Evolutionary conservation across 1,139 yeast genomes (phyloP), one percentile per base, ranked within the genome.

Genomic region (Pichia sp.): DNA sequence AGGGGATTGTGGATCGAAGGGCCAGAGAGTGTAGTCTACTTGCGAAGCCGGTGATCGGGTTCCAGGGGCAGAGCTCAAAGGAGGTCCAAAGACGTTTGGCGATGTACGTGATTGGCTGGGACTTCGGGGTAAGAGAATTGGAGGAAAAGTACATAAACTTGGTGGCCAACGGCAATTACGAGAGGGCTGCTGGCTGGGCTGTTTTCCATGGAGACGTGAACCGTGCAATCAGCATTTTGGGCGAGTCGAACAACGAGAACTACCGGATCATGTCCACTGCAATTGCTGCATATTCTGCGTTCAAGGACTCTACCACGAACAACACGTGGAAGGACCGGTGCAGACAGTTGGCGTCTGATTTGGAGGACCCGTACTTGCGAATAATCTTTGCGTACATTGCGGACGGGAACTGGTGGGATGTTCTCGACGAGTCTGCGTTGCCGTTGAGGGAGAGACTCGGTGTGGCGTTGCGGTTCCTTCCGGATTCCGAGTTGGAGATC

Each of bases 111-210:
- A 85, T 93, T 16, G 98, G 98, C 0, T 92, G 97, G 96, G 90
- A 89, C 65, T 83, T 89, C 64, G 85, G 92, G 1, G 80, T 81
- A 31, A 74, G 80, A 15, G 96, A 90, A 64, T 78, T 90, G 60
- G 96, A 90, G 56, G 83, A 79, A 48, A 84, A 87, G 60, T 78
- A 89, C 50, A 73, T 74, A 40, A 74, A 76, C 46, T 74, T 92
- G 47, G 80, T 85, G 32, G 69, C 73, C 0, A 71, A 75, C 30
- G 93, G 90, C 0, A 79, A 81, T 59, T 80, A 80, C 57, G 96
- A 90, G 60, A 85, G 93, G 66, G 98, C 99, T 0, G 98, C 98
- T 0, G 98, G 96, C 0, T 90, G 97, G 96, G 97, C 98, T 0
- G 93, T 90, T 0, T 93, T 93, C 69, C 95, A 90, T 67, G 97